These are phyloP conservation scores for Neoboletus brunneissimus DNA, from an alignment of 768 basidiomycete genomes.

Conservation along the genomic window DNA sequence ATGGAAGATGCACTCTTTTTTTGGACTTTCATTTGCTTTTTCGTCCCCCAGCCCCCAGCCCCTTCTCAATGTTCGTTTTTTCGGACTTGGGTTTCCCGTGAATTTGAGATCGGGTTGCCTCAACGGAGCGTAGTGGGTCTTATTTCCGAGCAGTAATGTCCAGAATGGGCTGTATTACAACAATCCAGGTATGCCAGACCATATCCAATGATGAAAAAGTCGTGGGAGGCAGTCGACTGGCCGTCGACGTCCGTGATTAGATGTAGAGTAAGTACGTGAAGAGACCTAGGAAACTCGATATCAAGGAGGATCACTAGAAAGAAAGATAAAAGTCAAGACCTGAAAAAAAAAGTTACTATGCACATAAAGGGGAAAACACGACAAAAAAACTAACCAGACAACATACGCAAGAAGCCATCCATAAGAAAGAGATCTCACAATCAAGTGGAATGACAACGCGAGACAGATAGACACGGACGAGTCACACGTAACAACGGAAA, in stretches of 20 bases:
- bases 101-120: background rate
- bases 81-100: background rate
- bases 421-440: slow-evolving; percentile 5
- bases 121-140: background rate
- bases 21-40: slow-evolving; percentile 12
- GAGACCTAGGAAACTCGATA: slow-evolving; percentile 11
- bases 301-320: slow-evolving; percentile 7
- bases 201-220: slow-evolving; percentile 28
- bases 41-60: background rate
- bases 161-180: slow-evolving; percentile 36
- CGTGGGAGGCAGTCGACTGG: slow-evolving; percentile 12
- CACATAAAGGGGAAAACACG: slow-evolving; percentile 16
- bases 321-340: background rate
- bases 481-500: slow-evolving; percentile 15
- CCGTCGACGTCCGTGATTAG: slow-evolving; percentile 24
- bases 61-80: background rate
- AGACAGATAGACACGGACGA: slow-evolving; percentile 7
- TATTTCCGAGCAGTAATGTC: slow-evolving; percentile 24
- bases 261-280: slow-evolving; percentile 25
- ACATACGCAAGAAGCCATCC: slow-evolving; percentile 23
- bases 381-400: slow-evolving; percentile 16
- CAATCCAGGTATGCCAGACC: slow-evolving; percentile 37
- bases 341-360: slow-evolving; percentile 16
- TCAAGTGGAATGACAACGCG: slow-evolving; percentile 8
- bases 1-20: slow-evolving; percentile 14